Conservation (phyloP, 441 rosid species). For the Raphanus hybrid region DNA sequence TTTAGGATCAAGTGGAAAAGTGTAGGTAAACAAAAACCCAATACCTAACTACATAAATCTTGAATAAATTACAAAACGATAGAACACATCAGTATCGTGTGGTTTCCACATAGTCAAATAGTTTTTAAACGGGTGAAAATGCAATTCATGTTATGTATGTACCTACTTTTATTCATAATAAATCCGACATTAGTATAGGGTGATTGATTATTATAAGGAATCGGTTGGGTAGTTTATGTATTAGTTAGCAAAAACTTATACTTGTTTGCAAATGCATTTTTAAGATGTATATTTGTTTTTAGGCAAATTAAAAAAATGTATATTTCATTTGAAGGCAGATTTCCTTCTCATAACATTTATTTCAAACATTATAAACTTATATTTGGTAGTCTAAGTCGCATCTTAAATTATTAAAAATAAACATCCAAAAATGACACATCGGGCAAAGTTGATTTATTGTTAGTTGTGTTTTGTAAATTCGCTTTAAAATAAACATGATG, state of each 20-base stretch:
- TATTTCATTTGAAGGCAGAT: background rate
- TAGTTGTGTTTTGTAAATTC: conserved; percentile 44
- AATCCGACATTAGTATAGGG: background rate
- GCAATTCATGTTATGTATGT: background rate
- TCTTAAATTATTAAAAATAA: background rate
- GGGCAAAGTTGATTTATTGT: conserved; percentile 2
- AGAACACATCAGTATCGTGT: conserved; percentile 21
- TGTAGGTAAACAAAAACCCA: background rate
- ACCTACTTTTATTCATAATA: background rate
- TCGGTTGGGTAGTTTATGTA: conserved; percentile 3
- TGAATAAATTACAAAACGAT: background rate
- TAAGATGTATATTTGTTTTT: background rate
- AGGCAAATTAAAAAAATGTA: background rate
- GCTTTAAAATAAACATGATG: conserved; percentile 33
- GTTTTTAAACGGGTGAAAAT: background rate
- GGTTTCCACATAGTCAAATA: background rate
- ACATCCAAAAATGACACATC: background rate
- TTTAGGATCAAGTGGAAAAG: background rate
- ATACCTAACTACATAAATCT: background rate
- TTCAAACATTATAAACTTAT: background rate
- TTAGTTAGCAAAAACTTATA: background rate
- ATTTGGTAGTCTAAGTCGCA: background rate
- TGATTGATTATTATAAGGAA: background rate
- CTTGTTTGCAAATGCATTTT: background rate
- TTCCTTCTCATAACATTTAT: background rate